Evolutionary conservation across 768 basidiomycete species (phyloP), one percentile per base, ranked within the genome.

Genomic region (Artomyces pyxidatus): DNA sequence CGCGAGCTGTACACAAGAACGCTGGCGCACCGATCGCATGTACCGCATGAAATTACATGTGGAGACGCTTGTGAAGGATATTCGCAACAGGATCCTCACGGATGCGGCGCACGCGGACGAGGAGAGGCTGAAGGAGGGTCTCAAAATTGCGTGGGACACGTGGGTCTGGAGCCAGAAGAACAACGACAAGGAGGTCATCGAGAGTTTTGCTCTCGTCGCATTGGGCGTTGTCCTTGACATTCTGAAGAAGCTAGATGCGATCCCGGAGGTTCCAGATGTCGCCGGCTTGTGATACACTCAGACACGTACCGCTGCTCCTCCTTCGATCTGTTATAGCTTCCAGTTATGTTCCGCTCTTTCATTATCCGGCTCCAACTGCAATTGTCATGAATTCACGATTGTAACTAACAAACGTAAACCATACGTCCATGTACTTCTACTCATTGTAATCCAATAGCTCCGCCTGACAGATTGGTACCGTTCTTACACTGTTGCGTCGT

Each of bases 11-110:
- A 65, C 76, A 1, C 78, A 88, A 54, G 72, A 71, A 49, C 66
- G 80, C 28, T 82, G 75, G 72, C 69, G 85, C 50, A 72, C 62
- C 25, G 76, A 78, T 52, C 71, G 83, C 23, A 72, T 75, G 47
- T 71, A 80, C 45, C 71, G 80, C 10, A 85, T 88, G 83, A 70
- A 70, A 30, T 65, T 78, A 11, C 82, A 86, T 51, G 63, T 76
- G 4, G 62, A 59, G 11, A 69, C 68, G 17, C 70, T 88, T 27
- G 77, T 81, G 21, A 62, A 65, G 4, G 76, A 81, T 32, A 65
- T 78, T 11, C 73, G 73, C 53, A 57, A 54, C 37, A 67, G 70
- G 41, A 61, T 74, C 4, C 2, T 45, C 30, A 30, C 2, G 1
- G 22, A 44, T 17, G 44, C 17, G 9, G 6, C 9, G 22, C 21